Percentiles rank a stretch among this genome's conserved stretches.
Evolutionary conservation across 2,329 filamentous ascomycete genomes (phyloP).

Genomic region (Eutypa lata): DNA sequence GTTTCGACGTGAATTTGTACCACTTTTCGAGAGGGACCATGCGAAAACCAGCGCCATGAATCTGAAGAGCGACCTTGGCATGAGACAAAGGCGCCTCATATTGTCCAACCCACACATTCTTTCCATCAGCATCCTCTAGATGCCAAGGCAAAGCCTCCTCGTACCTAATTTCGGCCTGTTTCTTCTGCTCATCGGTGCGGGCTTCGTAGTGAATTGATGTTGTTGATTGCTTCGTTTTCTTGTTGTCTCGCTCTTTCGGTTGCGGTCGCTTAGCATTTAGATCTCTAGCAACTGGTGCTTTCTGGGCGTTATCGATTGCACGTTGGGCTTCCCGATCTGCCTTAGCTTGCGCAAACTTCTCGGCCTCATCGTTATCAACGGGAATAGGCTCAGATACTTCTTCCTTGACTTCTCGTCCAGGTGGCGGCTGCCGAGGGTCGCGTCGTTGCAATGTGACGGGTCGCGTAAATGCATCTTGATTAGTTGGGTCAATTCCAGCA

Average conservation of each 20-base stretch:
- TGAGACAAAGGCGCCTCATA: constrained; percentile 89
- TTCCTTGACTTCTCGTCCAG: constrained; percentile 61
- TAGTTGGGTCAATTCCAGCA: constrained; percentile 60
- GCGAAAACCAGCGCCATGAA: constrained; percentile 67
- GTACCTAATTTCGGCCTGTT: constrained; percentile 70
- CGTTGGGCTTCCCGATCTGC: constrained; percentile 82
- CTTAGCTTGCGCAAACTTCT: constrained; percentile 65
- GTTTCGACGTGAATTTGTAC: constrained; percentile 83
- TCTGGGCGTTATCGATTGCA: constrained; percentile 85
- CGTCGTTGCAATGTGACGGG: constrained; percentile 87
- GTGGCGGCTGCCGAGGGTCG: constrained; percentile 70
- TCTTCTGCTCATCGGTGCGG: constrained; percentile 75
- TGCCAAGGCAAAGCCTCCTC: constrained; percentile 97
- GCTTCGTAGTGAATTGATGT: constrained; percentile 83
- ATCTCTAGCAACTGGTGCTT: constrained; percentile 75
- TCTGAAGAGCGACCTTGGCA: constrained; percentile 75
- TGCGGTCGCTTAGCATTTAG: constrained; percentile 41
- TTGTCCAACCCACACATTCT: constrained; percentile 88
- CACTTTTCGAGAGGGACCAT: constrained; percentile 94
- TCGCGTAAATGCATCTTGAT: constrained; percentile 77
- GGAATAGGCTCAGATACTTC: constrained; percentile 44
- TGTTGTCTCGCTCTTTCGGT: constrained; percentile 64
- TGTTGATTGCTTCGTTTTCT: constrained; percentile 77
- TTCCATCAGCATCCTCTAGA: constrained; percentile 92
- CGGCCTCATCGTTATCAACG: constrained; percentile 56